Evolutionary conservation across 1,284 basidiomycete species (phyloP).

Genomic region (Ganoderma lingzhi): DNA sequence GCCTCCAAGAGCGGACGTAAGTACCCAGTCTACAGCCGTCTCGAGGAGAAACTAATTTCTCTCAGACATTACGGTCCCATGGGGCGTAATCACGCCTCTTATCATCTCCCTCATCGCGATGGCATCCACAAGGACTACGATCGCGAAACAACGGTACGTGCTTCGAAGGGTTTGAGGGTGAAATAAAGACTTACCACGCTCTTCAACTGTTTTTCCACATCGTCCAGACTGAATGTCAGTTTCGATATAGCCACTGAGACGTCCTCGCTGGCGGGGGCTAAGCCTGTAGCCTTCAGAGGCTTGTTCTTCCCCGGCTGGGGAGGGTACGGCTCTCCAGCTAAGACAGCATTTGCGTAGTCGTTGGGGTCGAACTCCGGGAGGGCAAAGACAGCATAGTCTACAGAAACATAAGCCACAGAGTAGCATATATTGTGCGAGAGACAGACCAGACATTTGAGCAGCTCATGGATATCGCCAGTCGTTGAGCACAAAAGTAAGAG

Average conservation of each 20-base stretch:
- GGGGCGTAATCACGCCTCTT: neutral
- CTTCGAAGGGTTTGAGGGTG: conserved; percentile 3
- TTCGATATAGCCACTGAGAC: conserved; percentile 87
- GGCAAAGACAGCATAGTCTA: conserved; percentile 77
- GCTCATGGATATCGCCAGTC: conserved; percentile 19
- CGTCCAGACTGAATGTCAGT: conserved; percentile 85
- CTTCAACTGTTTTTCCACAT: conserved; percentile 88
- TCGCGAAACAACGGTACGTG: neutral
- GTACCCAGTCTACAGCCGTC: neutral
- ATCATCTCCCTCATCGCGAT: neutral
- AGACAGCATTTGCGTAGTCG: conserved; percentile 88
- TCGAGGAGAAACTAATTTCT: neutral
- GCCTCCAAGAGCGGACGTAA: neutral
- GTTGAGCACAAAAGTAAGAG: conserved; percentile 21
- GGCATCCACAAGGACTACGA: neutral
- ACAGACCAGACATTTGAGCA: conserved; percentile 39
- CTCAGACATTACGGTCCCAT: neutral
- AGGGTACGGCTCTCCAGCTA: conserved; percentile 81
- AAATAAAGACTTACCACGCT: conserved; percentile 66
- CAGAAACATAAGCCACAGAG: conserved; percentile 20
- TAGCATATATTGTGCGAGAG: conserved; percentile 5
- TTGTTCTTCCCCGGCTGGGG: conserved; percentile 44
- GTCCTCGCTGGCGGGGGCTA: conserved; percentile 81
- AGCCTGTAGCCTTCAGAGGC: conserved; percentile 46
- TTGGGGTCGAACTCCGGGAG: conserved; percentile 81